Conservation (phyloP, 192 early-diverging fungal species). For the Entophlyctis luteolus region DNA sequence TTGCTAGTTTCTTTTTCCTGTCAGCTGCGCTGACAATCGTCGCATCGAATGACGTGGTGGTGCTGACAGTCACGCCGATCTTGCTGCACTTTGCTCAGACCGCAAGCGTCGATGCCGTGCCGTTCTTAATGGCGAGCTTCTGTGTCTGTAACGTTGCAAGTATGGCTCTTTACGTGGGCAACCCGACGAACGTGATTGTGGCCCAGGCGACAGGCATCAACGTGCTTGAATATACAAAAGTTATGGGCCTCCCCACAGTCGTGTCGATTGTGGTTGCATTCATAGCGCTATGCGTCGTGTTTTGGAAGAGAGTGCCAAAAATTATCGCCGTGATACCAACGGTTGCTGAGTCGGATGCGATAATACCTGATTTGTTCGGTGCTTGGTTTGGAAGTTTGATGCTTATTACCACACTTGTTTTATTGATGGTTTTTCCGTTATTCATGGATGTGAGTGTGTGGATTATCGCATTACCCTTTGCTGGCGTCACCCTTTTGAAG, state of each 20-base stretch:
- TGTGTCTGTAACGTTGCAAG: constrained; percentile 66
- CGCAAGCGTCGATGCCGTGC: constrained; percentile 49
- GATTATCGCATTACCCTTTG: constrained; percentile 77
- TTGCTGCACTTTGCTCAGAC: constrained; percentile 68
- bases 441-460: constrained; percentile 71
- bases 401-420: constrained; percentile 55
- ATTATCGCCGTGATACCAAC: constrained; percentile 11
- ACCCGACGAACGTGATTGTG: constrained; percentile 84
- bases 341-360: constrained; percentile 25
- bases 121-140: constrained; percentile 76
- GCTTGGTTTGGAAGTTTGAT: constrained; percentile 63
- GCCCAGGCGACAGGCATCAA: constrained; percentile 70
- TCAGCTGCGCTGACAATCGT: constrained; percentile 68
- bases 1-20: constrained; percentile 66
- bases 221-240: constrained; percentile 69
- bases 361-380: constrained; percentile 53
- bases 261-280: constrained; percentile 53
- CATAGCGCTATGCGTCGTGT: constrained; percentile 48
- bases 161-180: constrained; percentile 84
- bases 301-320: constrained; percentile 27
- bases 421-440: constrained; percentile 58
- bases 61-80: constrained; percentile 77
- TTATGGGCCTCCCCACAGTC: constrained; percentile 77
- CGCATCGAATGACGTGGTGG: constrained; percentile 80
- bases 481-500: constrained; percentile 51